phyloP scores from a whole-genome alignment of 139 green algal genomes.

The Picochlorum sp. region DNA sequence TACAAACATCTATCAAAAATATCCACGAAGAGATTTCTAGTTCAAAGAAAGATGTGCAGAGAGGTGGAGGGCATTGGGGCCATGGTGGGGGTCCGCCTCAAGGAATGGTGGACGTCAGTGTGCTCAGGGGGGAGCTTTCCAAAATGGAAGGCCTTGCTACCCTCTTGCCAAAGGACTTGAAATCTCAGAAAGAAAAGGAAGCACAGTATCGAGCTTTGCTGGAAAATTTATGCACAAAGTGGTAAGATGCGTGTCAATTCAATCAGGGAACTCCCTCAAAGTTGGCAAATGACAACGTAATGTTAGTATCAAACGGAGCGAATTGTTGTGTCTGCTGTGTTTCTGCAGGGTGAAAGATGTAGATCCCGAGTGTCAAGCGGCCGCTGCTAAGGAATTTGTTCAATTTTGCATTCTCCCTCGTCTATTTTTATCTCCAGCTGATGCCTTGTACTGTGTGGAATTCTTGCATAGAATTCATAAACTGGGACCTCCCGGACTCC shows the following conservation, averaged over 20 bases:
- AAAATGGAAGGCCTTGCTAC: background rate
- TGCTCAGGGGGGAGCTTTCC: background rate
- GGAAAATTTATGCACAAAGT: too few relatives aligned
- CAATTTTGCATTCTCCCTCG: slow-evolving; percentile 48
- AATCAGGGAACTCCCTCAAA: too few relatives aligned
- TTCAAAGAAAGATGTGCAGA: background rate
- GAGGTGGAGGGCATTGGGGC: background rate
- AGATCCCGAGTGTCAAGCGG: background rate
- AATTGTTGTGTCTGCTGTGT: background rate
- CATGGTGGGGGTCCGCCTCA: background rate
- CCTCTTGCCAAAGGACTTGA: slow-evolving; percentile 31
- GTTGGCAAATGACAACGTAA: slow-evolving; percentile 9
- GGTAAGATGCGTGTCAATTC: too few relatives aligned
- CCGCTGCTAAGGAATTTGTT: slow-evolving; percentile 7
- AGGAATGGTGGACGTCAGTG: background rate
- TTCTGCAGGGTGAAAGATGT: background rate
- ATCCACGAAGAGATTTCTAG: slow-evolving; percentile 1
- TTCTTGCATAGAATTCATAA: slow-evolving; percentile 39
- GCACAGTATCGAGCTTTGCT: too few relatives aligned
- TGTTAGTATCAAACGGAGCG: background rate
- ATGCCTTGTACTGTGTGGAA: slow-evolving; percentile 48
- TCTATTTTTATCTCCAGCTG: slow-evolving; percentile 31
- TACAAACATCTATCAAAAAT: slow-evolving; percentile 7
- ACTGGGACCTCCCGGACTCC: slow-evolving; percentile 35
- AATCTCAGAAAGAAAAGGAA: slow-evolving; percentile 28